Evolutionary conservation across 1,139 yeast species (phyloP), one percentile per base, ranked within the genome.

Genomic region (Yamadazyma spencermartinsiae): DNA sequence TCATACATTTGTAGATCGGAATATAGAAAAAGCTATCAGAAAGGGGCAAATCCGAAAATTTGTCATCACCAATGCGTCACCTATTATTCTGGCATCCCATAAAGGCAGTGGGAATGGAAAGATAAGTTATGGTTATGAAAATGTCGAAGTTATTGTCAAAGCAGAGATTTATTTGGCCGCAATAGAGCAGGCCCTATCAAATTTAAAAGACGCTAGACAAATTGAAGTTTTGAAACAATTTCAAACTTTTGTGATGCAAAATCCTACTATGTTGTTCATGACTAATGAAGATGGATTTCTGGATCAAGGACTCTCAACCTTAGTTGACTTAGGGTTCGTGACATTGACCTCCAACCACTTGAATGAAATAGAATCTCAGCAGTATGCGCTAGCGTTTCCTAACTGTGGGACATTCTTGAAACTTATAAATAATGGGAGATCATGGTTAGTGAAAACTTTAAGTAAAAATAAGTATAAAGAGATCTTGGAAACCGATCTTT

Each of bases 361-460:
- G 31, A 73, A 77, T 32, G 77, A 75, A 37, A 70, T 72, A 28
- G 76, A 63, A 52, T 13, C 55, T 43, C 38, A 75, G 65, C 43
- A 71, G 58, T 46, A 78, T 54, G 65, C 74, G 16, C 55, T 85
- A 2, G 67, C 86, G 2, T 66, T 78, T 18, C 94, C 94, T 0
- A 75, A 73, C 44, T 71, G 83, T 51, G 94, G 85, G 2, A 68
- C 76, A 0, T 76, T 63, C 44, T 63, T 77, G 37, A 75, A 72
- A 46, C 65, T 74, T 25, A 66, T 79, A 7, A 63, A 68, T 55
- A 48, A 63, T 25, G 78, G 73, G 15, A 67, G 79, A 37, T 62
- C 58, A 31, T 81, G 80, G 81, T 60, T 76, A n/a, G 66, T 70
- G 26, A 72, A 68, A 43, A 52, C 61, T 2, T 61, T 79, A 27